Conservation (phyloP, 2,329 filamentous ascomycete species). For the Verticillium zaregamsianum region DNA sequence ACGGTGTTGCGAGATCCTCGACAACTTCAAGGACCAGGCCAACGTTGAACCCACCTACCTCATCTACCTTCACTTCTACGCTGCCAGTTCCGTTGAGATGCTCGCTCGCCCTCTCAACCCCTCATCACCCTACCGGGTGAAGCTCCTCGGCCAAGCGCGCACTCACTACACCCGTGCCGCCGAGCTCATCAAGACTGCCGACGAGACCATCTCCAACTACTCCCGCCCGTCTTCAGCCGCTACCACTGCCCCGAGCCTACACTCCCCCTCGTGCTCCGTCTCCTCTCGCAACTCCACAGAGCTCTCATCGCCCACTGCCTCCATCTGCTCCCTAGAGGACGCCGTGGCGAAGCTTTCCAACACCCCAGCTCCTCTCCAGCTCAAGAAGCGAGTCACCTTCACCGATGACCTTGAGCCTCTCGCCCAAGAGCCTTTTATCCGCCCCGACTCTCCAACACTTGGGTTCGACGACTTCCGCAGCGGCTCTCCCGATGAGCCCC, state of each 20-base stretch:
- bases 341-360: conserved; percentile 6
- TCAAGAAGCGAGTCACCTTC: conserved; percentile 36
- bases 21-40: conserved; percentile 39
- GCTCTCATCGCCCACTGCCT: conserved; percentile 44
- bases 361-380: conserved; percentile 12
- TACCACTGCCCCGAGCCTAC: conserved; percentile 32
- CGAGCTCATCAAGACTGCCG: conserved; percentile 41
- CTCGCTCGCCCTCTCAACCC: conserved; percentile 45
- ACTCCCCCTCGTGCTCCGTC: conserved; percentile 43
- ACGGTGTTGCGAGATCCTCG: conserved; percentile 49
- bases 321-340: conserved; percentile 33
- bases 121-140: conserved; percentile 40
- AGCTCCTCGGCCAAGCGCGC: conserved; percentile 46
- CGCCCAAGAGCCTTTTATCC: conserved; percentile 41
- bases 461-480: conserved; percentile 36
- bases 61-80: conserved; percentile 58
- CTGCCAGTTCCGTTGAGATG: conserved; percentile 55
- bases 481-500: neutral
- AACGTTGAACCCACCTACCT: conserved; percentile 49
- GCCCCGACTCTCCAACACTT: conserved; percentile 57
- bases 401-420: conserved; percentile 28
- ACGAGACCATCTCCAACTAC: conserved; percentile 37
- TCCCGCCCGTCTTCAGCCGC: conserved; percentile 8
- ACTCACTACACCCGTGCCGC: conserved; percentile 47
- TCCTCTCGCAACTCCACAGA: conserved; percentile 32